Percentiles rank a stretch among this genome's conserved stretches.
Conservation (phyloP, 139 green algal species). For the Coelastrella sp. region DNA sequence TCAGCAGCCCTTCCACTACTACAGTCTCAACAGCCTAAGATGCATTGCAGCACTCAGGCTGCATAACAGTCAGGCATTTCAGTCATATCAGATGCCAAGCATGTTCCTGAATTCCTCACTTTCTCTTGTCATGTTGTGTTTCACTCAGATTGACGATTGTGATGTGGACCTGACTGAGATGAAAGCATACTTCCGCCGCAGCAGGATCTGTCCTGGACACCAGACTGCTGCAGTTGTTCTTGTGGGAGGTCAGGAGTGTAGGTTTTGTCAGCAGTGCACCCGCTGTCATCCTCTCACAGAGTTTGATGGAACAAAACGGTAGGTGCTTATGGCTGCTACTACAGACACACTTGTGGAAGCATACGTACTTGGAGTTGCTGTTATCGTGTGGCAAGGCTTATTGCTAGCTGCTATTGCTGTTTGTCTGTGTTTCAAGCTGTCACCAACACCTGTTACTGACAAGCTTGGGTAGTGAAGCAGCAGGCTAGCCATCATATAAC, state of each 20-base stretch:
- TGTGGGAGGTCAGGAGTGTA: neutral
- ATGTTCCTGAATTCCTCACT: neutral
- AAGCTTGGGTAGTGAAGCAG: too few relatives aligned
- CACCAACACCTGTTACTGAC: too few relatives aligned
- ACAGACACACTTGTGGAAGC: too few relatives aligned
- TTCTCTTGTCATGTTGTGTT: neutral
- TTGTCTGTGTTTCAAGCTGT: too few relatives aligned
- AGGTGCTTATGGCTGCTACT: too few relatives aligned
- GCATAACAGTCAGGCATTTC: neutral
- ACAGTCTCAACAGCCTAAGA: too few relatives aligned
- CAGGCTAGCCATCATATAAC: too few relatives aligned
- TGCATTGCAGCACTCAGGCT: too few relatives aligned
- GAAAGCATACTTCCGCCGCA: constrained; percentile 31
- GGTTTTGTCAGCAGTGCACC: constrained; percentile 48
- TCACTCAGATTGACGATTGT: constrained; percentile 40
- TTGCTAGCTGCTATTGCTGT: too few relatives aligned
- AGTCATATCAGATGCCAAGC: neutral
- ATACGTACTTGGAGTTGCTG: too few relatives aligned
- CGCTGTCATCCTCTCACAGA: constrained; percentile 19
- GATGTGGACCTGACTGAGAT: neutral
- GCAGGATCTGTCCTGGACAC: constrained; percentile 32
- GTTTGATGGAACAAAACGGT: constrained; percentile 44
- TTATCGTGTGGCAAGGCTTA: too few relatives aligned
- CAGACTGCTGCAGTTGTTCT: neutral
- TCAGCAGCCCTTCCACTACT: too few relatives aligned